Percentiles rank a stretch among this genome's conserved stretches.
phyloP scores from a whole-genome alignment of 768 basidiomycete genomes.

The Sarcomyxa edulis region DNA sequence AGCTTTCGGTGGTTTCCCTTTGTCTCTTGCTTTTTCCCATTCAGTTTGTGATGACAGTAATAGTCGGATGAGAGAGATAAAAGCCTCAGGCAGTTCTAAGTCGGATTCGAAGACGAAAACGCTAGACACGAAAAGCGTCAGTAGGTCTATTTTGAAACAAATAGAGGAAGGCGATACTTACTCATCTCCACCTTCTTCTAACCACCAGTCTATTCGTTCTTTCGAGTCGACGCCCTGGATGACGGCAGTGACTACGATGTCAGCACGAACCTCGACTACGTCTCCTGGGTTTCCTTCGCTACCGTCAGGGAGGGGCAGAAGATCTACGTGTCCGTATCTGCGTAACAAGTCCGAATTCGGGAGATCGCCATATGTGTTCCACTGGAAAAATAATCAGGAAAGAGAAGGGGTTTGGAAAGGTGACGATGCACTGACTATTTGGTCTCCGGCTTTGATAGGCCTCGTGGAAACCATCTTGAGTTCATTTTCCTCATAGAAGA shows the following conservation, averaged over 20 bases:
- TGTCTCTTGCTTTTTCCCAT: conserved; percentile 54
- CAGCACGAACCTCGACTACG: conserved; percentile 72
- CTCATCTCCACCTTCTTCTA: conserved; percentile 90
- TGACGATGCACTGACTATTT: conserved; percentile 62
- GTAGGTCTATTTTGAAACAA: conserved; percentile 1
- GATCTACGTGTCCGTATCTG: conserved; percentile 90
- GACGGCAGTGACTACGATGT: conserved; percentile 50
- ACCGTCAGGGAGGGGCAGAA: conserved; percentile 47
- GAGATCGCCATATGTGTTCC: conserved; percentile 93
- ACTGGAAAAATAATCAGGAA: conserved; percentile 36
- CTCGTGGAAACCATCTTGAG: conserved; percentile 82
- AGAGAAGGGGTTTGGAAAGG: conserved; percentile 2
- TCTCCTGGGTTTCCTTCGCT: conserved; percentile 71
- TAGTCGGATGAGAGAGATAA: conserved; percentile 63
- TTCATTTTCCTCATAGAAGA: conserved; percentile 71
- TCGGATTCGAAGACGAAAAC: conserved; percentile 52
- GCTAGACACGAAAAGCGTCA: conserved; percentile 28
- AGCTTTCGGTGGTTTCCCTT: conserved; percentile 72
- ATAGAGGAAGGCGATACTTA: conserved; percentile 29
- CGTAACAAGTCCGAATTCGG: conserved; percentile 94
- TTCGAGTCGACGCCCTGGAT: conserved; percentile 12
- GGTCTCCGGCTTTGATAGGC: conserved; percentile 68
- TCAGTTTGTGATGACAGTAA: conserved; percentile 51
- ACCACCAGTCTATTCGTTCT: conserved; percentile 88
- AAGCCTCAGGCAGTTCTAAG: conserved; percentile 43